Percentiles rank a stretch among this genome's conserved stretches.
Conservation (phyloP, 805 yeast genomes). For the Saturnispora diversa region DNA sequence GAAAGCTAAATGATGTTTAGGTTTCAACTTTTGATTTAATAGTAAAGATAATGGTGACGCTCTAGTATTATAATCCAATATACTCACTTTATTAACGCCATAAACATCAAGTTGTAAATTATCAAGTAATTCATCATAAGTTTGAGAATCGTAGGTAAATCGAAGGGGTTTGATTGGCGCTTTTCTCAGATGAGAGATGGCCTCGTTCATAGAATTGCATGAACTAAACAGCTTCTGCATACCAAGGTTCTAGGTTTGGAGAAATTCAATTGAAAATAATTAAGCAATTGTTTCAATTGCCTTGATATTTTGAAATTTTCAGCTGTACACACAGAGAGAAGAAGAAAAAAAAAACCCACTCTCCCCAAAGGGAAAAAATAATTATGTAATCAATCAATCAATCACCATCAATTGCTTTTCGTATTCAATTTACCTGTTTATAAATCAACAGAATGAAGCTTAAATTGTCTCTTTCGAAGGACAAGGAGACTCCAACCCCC, state of each 20-base stretch:
- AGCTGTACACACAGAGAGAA: no score
- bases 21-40: conserved; percentile 52
- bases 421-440: neutral
- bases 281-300: no score
- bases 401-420: no score
- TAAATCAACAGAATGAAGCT: conserved; percentile 5
- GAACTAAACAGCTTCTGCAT: conserved; percentile 15
- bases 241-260: no score
- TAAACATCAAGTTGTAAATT: conserved; percentile 31
- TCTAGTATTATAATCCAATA: conserved; percentile 56
- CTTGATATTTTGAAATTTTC: no score
- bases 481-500: neutral
- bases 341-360: no score
- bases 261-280: no score
- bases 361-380: no score
- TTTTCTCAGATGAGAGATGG: conserved; percentile 1
- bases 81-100: conserved; percentile 32
- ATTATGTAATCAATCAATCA: no score
- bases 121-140: conserved; percentile 34
- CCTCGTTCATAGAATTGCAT: conserved; percentile 7
- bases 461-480: conserved; percentile 3
- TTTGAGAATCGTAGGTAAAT: conserved; percentile 14
- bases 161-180: conserved; percentile 11
- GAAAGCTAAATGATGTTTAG: conserved; percentile 54
- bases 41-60: conserved; percentile 53